Evolutionary conservation across 768 basidiomycete species (phyloP).

Genomic region (Hortiboletus campestris): DNA sequence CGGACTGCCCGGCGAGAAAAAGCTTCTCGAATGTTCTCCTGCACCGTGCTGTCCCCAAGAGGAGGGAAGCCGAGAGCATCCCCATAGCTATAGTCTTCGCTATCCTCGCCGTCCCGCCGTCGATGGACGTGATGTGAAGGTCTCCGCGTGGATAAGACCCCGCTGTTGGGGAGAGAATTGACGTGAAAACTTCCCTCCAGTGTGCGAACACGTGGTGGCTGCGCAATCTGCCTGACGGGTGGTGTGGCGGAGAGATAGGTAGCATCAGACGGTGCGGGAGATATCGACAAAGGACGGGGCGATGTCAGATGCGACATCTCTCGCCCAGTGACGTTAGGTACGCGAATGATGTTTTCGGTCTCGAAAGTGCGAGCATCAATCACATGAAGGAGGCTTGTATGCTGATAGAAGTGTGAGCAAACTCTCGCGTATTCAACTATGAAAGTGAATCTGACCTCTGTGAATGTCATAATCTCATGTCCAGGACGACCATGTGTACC

Average conservation of each 20-base stretch:
- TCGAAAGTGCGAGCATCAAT: slow-evolving; percentile 88
- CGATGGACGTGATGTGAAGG: slow-evolving; percentile 20
- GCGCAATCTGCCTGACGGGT: slow-evolving; percentile 16
- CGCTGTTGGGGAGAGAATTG: slow-evolving; percentile 14
- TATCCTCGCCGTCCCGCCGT: slow-evolving; percentile 27
- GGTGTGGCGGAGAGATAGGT: slow-evolving; percentile 10
- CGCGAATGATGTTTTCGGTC: slow-evolving; percentile 62
- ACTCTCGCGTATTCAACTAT: background rate
- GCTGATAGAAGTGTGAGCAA: slow-evolving; percentile 43
- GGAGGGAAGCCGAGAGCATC: slow-evolving; percentile 56
- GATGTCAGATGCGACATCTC: slow-evolving; percentile 13
- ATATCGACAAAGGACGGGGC: slow-evolving; percentile 9
- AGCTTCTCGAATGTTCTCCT: slow-evolving; percentile 56
- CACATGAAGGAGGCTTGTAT: slow-evolving; percentile 78
- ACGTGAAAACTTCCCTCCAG: slow-evolving; percentile 57
- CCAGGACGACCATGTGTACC: slow-evolving; percentile 46
- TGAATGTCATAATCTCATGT: slow-evolving; percentile 83
- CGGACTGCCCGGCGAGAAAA: slow-evolving; percentile 49
- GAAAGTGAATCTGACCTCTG: slow-evolving; percentile 59
- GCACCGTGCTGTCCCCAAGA: slow-evolving; percentile 52
- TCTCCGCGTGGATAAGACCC: slow-evolving; percentile 18
- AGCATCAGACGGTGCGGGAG: slow-evolving; percentile 11
- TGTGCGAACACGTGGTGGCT: slow-evolving; percentile 42
- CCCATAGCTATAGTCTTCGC: slow-evolving; percentile 37
- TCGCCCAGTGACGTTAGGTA: slow-evolving; percentile 41